Base-by-base conservation (phyloP, 495 filamentous ascomycete genomes). In the Penicillium goetzii region DNA sequence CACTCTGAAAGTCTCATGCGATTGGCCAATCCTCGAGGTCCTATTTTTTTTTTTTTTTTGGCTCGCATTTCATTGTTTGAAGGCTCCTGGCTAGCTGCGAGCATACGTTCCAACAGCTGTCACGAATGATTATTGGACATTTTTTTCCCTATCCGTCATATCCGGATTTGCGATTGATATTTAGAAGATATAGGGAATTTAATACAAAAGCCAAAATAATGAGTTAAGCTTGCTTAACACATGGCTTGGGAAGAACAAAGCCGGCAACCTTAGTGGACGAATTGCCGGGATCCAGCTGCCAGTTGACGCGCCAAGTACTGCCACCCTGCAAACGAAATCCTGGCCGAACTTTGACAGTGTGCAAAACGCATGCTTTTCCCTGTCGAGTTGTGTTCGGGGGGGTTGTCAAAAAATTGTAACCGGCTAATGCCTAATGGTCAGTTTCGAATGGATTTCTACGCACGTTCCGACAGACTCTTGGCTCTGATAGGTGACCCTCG, bases 401-500 rank as follows among this genome's bases (percentile, higher is more conserved):
- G 14, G 12, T 30, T 30, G 8, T 50, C 25, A 28, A 30, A 25
- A 30, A 14, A 17, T 17, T 21, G 19, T 17, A 51, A 6, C 4
- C 14, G 12, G 26, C 8, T 4, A 30, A 1, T 30, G 12, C 15
- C 8, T 4, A 30, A 1, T 30, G 47, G 14, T n/a, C 5, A n/a
- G 12, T 2, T 17, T 30, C 25, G 25, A 28, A 30, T n/a, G 12
- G 36, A 43, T 41, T 17, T 33, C 21, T 21, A 17, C 47, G 49
- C 59, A 62, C 60, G 60, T 59, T 40, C 51, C 52, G 23, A 19
- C 28, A 11, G 8, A 38, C 9, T 17, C 17, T 25, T 17, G 49
- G 28, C 26, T 47, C 19, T 67, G 65, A 67, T 63, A 60, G 60
- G 64, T n/a, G 28, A 28, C 36, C 30, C n/a, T 23, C 36, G 32